Evolutionary conservation across 1,139 yeast genomes (phyloP).

Genomic region (Arxiozyma slooffiae): DNA sequence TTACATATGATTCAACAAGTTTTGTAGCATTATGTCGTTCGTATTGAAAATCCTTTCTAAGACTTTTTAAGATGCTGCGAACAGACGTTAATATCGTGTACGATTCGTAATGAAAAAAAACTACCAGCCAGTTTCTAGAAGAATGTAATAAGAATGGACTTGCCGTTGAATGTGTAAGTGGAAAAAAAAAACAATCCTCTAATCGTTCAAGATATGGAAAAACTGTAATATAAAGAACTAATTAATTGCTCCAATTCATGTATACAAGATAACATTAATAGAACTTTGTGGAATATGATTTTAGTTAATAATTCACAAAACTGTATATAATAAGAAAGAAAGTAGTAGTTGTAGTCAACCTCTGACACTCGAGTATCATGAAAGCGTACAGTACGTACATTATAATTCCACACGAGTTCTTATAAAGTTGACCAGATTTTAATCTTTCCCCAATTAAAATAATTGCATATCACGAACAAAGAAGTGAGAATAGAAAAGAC

Average conservation of each 20-base stretch:
- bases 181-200: conserved; percentile 7
- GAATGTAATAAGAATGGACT: conserved; percentile 29
- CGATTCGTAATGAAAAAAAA: conserved; percentile 54
- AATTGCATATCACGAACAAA: conserved; percentile 25
- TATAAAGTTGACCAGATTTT: conserved; percentile 34
- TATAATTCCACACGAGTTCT: conserved; percentile 45
- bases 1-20: conserved; percentile 64
- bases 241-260: conserved; percentile 22
- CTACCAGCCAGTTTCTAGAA: conserved; percentile 46
- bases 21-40: conserved; percentile 47
- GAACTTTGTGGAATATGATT: no score
- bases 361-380: conserved; percentile 53
- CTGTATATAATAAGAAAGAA: no score
- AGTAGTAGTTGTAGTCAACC: conserved; percentile 35
- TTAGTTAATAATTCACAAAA: no score
- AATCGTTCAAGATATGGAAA: conserved; percentile 4
- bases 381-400: conserved; percentile 2
- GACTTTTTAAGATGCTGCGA: conserved; percentile 7
- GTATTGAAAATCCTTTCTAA: conserved; percentile 37
- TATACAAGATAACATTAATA: conserved; percentile 18
- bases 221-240: conserved; percentile 10
- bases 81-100: conserved; percentile 54
- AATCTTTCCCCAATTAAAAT: conserved; percentile 3
- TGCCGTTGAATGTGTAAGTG: conserved; percentile 28
- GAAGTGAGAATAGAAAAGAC: conserved; percentile 14